phyloP scores from a whole-genome alignment of 306 rosid genomes.

The Cucurbita ficifolia region DNA sequence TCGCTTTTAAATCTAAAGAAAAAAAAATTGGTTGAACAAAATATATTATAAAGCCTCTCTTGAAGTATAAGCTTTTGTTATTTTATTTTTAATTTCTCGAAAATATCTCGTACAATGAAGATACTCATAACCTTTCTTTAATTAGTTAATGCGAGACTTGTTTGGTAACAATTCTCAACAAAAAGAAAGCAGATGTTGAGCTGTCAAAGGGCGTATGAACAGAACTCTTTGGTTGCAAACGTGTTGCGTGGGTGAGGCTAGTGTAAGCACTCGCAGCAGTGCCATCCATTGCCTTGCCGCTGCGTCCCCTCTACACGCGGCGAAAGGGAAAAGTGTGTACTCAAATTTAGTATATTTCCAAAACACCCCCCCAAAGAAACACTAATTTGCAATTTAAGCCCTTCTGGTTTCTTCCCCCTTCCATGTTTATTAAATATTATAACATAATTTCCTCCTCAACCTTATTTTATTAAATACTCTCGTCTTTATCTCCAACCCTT shows the following conservation, averaged over 20 bases:
- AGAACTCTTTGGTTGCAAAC: neutral
- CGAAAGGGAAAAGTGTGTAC: neutral
- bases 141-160: no score
- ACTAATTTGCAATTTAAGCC: neutral
- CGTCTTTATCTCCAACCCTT: neutral
- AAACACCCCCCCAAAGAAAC: neutral
- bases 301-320: slow-evolving; percentile 44
- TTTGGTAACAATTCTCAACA: no score
- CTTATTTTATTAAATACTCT: neutral
- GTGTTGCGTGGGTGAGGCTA: neutral
- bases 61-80: no score
- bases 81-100: no score
- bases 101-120: no score
- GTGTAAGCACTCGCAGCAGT: neutral
- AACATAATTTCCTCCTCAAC: neutral
- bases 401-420: neutral
- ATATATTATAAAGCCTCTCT: no score
- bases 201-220: neutral
- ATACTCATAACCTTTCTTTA: no score
- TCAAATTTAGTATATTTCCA: neutral
- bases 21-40: no score
- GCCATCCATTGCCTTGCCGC: neutral
- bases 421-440: neutral
- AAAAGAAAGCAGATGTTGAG: no score
- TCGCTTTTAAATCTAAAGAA: no score